phyloP scores from a whole-genome alignment of 257 asterid species.

The Jasminum sambac region DNA sequence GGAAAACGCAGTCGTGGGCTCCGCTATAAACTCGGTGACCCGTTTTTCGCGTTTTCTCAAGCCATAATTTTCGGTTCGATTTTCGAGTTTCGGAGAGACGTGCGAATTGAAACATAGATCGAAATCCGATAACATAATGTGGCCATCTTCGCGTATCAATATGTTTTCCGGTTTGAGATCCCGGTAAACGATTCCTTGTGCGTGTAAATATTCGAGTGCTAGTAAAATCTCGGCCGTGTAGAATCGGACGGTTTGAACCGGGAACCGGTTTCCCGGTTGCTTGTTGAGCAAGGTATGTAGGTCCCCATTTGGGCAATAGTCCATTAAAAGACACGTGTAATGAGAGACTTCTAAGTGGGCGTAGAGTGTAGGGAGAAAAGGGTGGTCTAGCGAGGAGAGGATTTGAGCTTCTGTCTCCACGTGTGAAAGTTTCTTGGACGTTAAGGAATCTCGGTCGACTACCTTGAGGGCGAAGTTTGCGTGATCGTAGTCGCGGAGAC shows the following conservation, averaged over 20 bases:
- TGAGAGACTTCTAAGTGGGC: conserved; percentile 82
- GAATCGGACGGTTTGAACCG: conserved; percentile 61
- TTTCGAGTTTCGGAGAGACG: conserved; percentile 50
- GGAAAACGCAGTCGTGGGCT: conserved; percentile 78
- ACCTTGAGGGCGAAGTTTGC: conserved; percentile 86
- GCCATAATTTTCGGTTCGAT: conserved; percentile 19
- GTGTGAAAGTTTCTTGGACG: conserved; percentile 63
- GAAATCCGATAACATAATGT: conserved; percentile 78
- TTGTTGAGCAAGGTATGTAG: conserved; percentile 72
- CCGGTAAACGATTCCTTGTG: conserved; percentile 78
- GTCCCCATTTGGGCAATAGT: conserved; percentile 83
- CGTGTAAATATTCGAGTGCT: conserved; percentile 73
- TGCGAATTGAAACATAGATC: conserved; percentile 70
- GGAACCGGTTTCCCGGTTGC: conserved; percentile 54
- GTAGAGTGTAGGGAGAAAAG: conserved; percentile 80
- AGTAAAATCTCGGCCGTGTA: conserved; percentile 71
- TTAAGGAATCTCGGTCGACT: conserved; percentile 66
- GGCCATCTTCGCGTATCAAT: conserved; percentile 76
- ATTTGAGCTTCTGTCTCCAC: conserved; percentile 78
- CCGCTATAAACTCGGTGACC: conserved; percentile 72
- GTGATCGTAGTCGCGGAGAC: conserved; percentile 76
- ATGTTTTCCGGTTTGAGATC: conserved; percentile 86
- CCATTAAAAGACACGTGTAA: conserved; percentile 75
- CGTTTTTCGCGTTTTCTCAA: conserved; percentile 35
- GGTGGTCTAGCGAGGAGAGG: conserved; percentile 71